Conservation (phyloP, 2,329 filamentous ascomycete genomes). For the Aspergillus tanneri region DNA sequence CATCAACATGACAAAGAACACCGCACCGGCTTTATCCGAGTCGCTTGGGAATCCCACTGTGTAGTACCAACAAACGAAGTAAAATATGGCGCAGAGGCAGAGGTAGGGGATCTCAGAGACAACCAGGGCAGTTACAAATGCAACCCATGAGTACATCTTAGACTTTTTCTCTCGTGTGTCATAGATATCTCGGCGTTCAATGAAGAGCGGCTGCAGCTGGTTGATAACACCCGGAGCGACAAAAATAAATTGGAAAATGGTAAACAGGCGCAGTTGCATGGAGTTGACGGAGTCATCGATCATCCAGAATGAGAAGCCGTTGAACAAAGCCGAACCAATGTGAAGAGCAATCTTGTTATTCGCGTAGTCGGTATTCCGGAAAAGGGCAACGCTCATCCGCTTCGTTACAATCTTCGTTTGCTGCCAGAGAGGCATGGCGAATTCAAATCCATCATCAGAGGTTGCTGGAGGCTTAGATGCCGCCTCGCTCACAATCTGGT, state of each 20-base stretch:
- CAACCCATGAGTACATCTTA: constrained; percentile 72
- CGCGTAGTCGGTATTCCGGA: constrained; percentile 65
- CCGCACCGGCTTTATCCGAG: constrained; percentile 40
- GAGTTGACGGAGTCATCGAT: constrained; percentile 63
- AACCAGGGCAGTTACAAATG: constrained; percentile 68
- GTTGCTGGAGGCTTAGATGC: constrained; percentile 45
- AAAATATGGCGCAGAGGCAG: constrained; percentile 61
- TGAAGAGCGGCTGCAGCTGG: constrained; percentile 64
- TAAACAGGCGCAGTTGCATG: constrained; percentile 73
- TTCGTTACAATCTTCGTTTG: constrained; percentile 67
- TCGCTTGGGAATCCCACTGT: constrained; percentile 54
- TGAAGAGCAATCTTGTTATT: constrained; percentile 63
- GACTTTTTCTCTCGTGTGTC: constrained; percentile 66
- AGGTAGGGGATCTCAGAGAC: constrained; percentile 68
- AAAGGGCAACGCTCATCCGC: constrained; percentile 65
- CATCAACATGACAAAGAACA: constrained; percentile 70
- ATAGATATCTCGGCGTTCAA: constrained; percentile 69
- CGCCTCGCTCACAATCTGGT: constrained; percentile 56
- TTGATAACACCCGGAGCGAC: constrained; percentile 47
- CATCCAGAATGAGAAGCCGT: constrained; percentile 63
- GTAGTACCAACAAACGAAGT: constrained; percentile 73
- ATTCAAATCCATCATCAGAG: constrained; percentile 54
- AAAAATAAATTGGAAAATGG: constrained; percentile 62
- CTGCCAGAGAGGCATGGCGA: constrained; percentile 61
- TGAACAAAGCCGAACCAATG: constrained; percentile 51